Evolutionary conservation across 2,329 filamentous ascomycete genomes (phyloP), one percentile per base, ranked within the genome.

Genomic region (Xylaria sp.): DNA sequence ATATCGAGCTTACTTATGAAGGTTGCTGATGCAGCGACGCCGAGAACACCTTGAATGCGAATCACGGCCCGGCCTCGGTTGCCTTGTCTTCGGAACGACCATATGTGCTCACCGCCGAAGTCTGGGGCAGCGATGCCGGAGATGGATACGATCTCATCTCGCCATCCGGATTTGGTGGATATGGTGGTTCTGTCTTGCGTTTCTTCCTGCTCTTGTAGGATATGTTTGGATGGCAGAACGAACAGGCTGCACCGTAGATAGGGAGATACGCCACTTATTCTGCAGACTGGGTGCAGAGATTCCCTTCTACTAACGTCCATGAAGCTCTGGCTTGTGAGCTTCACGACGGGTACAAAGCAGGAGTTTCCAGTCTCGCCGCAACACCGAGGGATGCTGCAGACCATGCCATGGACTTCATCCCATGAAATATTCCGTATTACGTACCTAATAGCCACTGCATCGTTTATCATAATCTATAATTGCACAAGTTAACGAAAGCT

Each of bases 1-100:
- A 59, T 16, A 30, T 30, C 4, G 23, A 30, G 4, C 37, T 42
- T 9, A 11, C 50, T 9, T 35, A n/a, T 50, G 6, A 48, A 60
- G 62, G 1, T 69, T 85, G 0, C 70, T 86, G 4, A 86, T 86
- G 81, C 79, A 80, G 63, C 76, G 82, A 46, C 76, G 84, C 13
- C 76, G 84, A 58, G 79, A 85, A 60, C 84, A 87, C 65, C 72
- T 81, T 10, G 84, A 87, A 68, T 87, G 84, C 66, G 83, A 86
- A 66, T 80, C 79, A 18, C 75, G 80, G 0, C 81, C 81, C 0
- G 81, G 79, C 1, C 71, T 85, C 0, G 83, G 83, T 2, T 85
- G 83, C 66, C 73, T 84, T 8, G 77, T 85, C 9, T 80, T 78
- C 57, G 79, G 77, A 23, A 85, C 82, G 3, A 66, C 64, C 0